Percentiles rank a stretch among this genome's conserved stretches.
phyloP scores from a whole-genome alignment of 2,329 filamentous ascomycete species.

The Cytospora piceae region DNA sequence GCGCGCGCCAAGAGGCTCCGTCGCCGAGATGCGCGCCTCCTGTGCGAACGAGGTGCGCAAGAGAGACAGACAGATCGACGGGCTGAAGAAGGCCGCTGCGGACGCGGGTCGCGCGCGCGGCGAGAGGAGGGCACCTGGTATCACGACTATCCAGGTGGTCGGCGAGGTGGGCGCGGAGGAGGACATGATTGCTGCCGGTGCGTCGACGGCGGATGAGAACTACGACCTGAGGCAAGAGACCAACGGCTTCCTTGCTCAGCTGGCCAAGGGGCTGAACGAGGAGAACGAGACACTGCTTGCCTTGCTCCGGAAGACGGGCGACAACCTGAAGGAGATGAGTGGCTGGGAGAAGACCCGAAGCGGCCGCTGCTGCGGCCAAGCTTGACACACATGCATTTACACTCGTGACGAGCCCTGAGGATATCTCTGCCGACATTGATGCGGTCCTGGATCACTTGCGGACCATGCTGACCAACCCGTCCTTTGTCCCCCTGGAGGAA shows the following conservation, averaged over 20 bases:
- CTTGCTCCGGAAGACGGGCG: constrained; percentile 72
- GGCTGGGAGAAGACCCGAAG: constrained; percentile 51
- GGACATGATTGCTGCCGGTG: constrained; percentile 36
- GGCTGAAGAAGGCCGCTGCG: constrained; percentile 82
- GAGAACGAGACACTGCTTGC: constrained; percentile 85
- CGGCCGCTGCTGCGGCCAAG: constrained; percentile 18
- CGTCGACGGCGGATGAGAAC: constrained; percentile 51
- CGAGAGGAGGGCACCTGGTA: constrained; percentile 55
- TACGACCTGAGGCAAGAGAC: constrained; percentile 84
- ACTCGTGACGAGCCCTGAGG: constrained; percentile 54
- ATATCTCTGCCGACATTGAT: constrained; percentile 76
- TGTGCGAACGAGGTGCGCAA: constrained; percentile 92
- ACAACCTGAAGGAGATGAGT: constrained; percentile 71
- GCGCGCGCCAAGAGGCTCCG: constrained; percentile 73
- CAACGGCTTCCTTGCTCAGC: constrained; percentile 83
- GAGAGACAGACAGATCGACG: constrained; percentile 85
- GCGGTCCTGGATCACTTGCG: constrained; percentile 79
- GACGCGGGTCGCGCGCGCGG: constrained; percentile 69
- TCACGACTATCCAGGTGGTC: constrained; percentile 61
- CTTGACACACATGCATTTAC: constrained; percentile 37
- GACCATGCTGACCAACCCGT: constrained; percentile 87
- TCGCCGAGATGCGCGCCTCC: constrained; percentile 81
- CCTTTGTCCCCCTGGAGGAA: constrained; percentile 93
- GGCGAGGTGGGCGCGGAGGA: constrained; percentile 56
- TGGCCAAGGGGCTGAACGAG: constrained; percentile 82